Base-by-base conservation (phyloP, 2,329 filamentous ascomycete genomes). In the Arthrinium puccinioides region DNA sequence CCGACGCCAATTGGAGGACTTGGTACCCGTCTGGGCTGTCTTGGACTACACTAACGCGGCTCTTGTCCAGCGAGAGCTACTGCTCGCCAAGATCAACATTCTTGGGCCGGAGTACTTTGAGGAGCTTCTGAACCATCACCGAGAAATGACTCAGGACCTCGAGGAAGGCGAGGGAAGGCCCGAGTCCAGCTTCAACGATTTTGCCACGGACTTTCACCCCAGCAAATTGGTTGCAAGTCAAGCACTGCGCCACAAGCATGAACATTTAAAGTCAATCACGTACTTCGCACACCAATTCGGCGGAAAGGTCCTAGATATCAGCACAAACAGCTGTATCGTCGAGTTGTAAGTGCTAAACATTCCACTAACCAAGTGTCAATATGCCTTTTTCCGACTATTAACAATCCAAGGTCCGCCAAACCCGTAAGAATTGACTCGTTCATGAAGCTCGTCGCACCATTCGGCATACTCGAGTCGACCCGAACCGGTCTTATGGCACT, bases 31-130 rank as follows among this genome's bases (percentile, higher is more conserved):
- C 41, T 98, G 92, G 92, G 92, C 92, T 37, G 92, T 98, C 23
- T 70, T 98, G 40, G 92, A 98, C 66, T 98, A 98, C 67, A 97
- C 89, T 42, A 76, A 80, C 44, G 82, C 92, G 5, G 87, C 92
- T 3, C 79, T 98, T 18, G 92, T 98, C 15, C 92, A 98, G 75
- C 83, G 92, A 45, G 92, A 98, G 65, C 74, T 98, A 21, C 76
- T 98, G 8, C 79, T 98, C 25, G 90, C 92, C 53, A 98, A 98
- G 72, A 78, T 98, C 65, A 94, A 90, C 62, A 95, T 94, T 44
- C 76, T 98, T 25, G 92, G 92, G 1, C 92, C 92, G 6, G 92
- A 98, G 70, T 96, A 95, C 67, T 98, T 96, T 53, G 90, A 97
- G 67, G 92, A 98, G 67, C 76, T 98, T 39, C 79, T 96, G 48